Conservation (phyloP, 768 basidiomycete species). For the Hypholoma fasciculare region DNA sequence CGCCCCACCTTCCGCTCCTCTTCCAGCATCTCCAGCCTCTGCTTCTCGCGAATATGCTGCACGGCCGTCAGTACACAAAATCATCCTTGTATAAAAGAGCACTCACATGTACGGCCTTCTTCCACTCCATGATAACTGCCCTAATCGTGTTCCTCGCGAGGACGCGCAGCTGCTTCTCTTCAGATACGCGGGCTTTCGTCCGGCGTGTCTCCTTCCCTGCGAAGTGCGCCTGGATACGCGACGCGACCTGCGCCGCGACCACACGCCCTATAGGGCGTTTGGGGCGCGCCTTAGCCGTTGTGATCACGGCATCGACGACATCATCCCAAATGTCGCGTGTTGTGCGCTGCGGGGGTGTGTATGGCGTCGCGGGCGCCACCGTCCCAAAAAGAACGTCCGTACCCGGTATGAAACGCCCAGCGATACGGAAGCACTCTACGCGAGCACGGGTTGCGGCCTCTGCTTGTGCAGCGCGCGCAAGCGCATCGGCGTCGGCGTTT, state of each 20-base stretch:
- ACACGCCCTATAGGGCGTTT: constrained; percentile 34
- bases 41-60: constrained; percentile 75
- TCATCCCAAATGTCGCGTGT: constrained; percentile 59
- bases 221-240: constrained; percentile 73
- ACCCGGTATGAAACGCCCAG: constrained; percentile 40
- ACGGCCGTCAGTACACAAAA: not conserved
- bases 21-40: constrained; percentile 59
- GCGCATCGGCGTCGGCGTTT: constrained; percentile 38
- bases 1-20: constrained; percentile 82
- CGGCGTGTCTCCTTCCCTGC: constrained; percentile 63
- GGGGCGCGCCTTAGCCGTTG: constrained; percentile 21
- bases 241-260: constrained; percentile 58
- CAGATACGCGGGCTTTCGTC: constrained; percentile 50
- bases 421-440: constrained; percentile 31
- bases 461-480: constrained; percentile 19
- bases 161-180: constrained; percentile 69
- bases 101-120: constrained; percentile 81
- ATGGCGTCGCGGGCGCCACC: constrained; percentile 21
- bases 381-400: constrained; percentile 34
- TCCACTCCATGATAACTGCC: constrained; percentile 80
- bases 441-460: constrained; percentile 37
- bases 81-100: constrained; percentile 10
- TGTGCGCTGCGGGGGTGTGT: constrained; percentile 30
- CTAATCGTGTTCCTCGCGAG: constrained; percentile 74
- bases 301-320: constrained; percentile 48